These are phyloP conservation scores for Pisolithus marmoratus DNA, from an alignment of 768 basidiomycete genomes.

Conservation along the genomic window DNA sequence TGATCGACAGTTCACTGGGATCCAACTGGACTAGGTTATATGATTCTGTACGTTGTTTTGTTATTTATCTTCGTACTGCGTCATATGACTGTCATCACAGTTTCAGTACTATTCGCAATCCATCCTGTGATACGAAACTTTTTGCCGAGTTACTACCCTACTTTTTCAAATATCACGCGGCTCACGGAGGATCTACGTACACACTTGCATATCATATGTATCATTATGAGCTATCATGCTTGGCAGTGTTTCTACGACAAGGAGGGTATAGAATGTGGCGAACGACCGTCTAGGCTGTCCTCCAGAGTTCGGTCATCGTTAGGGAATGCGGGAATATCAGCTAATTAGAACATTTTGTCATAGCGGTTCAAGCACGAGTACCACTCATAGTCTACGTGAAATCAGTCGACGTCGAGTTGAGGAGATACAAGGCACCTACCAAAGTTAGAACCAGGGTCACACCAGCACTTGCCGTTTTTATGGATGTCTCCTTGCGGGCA, in stretches of 20 bases:
- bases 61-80: not conserved
- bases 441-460: constrained; percentile 66
- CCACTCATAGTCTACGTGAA: constrained; percentile 64
- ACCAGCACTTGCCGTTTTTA: constrained; percentile 59
- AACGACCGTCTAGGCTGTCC: not conserved
- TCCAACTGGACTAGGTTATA: constrained; percentile 95
- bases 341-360: constrained; percentile 48
- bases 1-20: constrained; percentile 86
- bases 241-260: not conserved
- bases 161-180: not conserved
- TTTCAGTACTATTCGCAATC: constrained; percentile 95
- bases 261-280: not conserved
- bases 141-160: not conserved
- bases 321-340: not conserved
- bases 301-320: not conserved
- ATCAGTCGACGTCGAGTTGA: constrained; percentile 2
- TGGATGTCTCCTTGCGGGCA: constrained; percentile 59
- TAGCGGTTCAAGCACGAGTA: constrained; percentile 86
- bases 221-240: not conserved
- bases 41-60: constrained; percentile 65
- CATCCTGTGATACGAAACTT: constrained; percentile 47
- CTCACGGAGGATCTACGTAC: not conserved
- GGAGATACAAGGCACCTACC: constrained; percentile 34
- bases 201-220: constrained; percentile 1
- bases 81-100: constrained; percentile 31